Conservation (phyloP, 2,329 filamentous ascomycete genomes). For the Diplodia mutila region DNA sequence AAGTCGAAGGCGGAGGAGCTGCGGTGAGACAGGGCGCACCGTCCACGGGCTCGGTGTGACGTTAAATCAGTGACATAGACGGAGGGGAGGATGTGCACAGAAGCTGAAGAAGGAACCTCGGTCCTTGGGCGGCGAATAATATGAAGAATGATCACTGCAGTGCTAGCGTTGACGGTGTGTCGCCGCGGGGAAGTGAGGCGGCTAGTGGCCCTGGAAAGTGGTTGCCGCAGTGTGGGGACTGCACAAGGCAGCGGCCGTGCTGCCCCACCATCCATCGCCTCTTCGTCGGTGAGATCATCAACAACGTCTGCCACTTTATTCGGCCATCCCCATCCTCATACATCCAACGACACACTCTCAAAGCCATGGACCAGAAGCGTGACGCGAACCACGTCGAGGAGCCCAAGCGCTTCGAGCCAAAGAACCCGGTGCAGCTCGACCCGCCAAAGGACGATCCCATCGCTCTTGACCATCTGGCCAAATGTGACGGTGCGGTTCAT, state of each 20-base stretch:
- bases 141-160: background rate
- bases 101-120: background rate
- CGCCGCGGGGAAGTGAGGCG: no score
- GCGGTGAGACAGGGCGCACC: slow-evolving; percentile 7
- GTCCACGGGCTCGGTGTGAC: slow-evolving; percentile 10
- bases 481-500: slow-evolving; percentile 71
- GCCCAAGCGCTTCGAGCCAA: slow-evolving; percentile 72
- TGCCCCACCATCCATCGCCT: slow-evolving; percentile 13
- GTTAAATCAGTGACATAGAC: no score
- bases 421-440: slow-evolving; percentile 72
- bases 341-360: background rate
- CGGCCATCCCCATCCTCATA: background rate
- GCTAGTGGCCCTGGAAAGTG: background rate
- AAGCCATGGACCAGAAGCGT: slow-evolving; percentile 21
- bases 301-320: slow-evolving; percentile 11
- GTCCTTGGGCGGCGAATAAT: background rate
- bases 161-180: background rate
- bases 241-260: no score
- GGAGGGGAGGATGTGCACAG: background rate
- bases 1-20: slow-evolving; percentile 26
- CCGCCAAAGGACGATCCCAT: slow-evolving; percentile 90
- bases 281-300: slow-evolving; percentile 8
- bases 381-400: slow-evolving; percentile 36
- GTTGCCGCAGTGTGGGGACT: background rate
- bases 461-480: slow-evolving; percentile 74